Evolutionary conservation across 495 filamentous ascomycete genomes (phyloP).

Genomic region (Astrothelium macrocarpum): DNA sequence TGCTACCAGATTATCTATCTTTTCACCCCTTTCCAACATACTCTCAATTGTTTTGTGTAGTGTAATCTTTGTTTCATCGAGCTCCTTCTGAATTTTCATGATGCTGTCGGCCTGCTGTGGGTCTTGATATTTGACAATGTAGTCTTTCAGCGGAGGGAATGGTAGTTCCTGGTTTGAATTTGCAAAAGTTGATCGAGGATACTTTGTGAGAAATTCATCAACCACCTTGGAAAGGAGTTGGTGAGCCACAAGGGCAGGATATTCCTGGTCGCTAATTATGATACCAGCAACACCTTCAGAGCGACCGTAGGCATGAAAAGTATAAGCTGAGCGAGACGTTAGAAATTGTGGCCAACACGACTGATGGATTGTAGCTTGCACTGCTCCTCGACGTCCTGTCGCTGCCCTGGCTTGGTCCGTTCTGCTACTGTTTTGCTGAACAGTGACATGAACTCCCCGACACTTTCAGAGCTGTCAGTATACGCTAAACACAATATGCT

Average conservation of each 20-base stretch:
- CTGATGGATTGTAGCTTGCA: slow-evolving; percentile 33
- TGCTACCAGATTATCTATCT: slow-evolving; percentile 78
- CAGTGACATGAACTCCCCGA: slow-evolving; percentile 59
- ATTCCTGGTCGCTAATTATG: slow-evolving; percentile 83
- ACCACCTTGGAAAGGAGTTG: slow-evolving; percentile 83
- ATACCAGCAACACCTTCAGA: slow-evolving; percentile 80
- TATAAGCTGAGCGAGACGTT: slow-evolving; percentile 45
- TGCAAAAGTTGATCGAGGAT: slow-evolving; percentile 61
- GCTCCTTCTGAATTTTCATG: slow-evolving; percentile 83
- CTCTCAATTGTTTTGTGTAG: slow-evolving; percentile 93
- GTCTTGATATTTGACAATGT: slow-evolving; percentile 36
- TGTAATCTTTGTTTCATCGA: slow-evolving; percentile 97
- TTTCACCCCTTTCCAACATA: slow-evolving; percentile 79
- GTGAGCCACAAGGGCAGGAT: slow-evolving; percentile 85
- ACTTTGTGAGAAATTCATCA: slow-evolving; percentile 79
- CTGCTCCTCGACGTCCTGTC: slow-evolving; percentile 88
- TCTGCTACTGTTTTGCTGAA: slow-evolving; percentile 68
- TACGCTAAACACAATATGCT: background rate
- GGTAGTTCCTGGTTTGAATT: slow-evolving; percentile 43
- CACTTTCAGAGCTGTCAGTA: slow-evolving; percentile 23
- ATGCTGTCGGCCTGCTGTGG: slow-evolving; percentile 38
- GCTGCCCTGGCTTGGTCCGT: slow-evolving; percentile 71
- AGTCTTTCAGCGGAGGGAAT: slow-evolving; percentile 68
- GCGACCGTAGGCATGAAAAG: slow-evolving; percentile 84
- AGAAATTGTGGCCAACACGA: background rate